Conservation (phyloP, 208 protist genomes). For the Leishmania mexicana region DNA sequence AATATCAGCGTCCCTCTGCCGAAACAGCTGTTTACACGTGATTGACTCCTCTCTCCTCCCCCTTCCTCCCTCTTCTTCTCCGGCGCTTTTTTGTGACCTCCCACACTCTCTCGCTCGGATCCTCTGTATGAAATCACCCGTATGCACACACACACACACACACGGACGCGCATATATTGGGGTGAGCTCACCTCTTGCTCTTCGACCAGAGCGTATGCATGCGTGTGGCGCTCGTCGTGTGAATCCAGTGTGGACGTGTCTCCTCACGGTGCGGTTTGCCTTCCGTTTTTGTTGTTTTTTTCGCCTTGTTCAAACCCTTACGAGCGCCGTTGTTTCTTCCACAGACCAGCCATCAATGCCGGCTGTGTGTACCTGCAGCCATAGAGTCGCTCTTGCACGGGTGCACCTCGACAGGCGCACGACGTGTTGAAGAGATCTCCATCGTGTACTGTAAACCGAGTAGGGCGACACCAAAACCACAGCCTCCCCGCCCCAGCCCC, state of each 20-base stretch:
- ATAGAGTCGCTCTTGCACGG: no score
- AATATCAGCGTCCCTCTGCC: neutral
- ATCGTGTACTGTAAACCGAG: neutral
- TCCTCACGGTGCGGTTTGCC: neutral
- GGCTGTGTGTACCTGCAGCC: no score
- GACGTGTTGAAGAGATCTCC: neutral
- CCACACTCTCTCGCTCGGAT: neutral
- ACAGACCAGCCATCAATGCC: neutral
- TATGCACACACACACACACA: neutral
- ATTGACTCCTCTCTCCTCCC: neutral
- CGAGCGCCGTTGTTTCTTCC: neutral
- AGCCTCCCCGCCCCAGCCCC: no score
- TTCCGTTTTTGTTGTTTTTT: neutral
- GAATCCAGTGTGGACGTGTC: neutral
- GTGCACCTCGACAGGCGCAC: neutral
- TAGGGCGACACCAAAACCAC: neutral
- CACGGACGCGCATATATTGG: neutral
- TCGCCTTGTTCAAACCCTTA: neutral
- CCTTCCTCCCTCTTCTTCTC: neutral
- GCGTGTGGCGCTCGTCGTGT: neutral
- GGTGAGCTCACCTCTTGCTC: neutral
- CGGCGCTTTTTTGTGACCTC: neutral
- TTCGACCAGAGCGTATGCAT: neutral
- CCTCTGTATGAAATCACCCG: no score
- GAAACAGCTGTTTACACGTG: neutral